These are phyloP conservation scores for Musa balbisiana DNA, from an alignment of 202 grass and related monocot genomes.

Conservation along the genomic window DNA sequence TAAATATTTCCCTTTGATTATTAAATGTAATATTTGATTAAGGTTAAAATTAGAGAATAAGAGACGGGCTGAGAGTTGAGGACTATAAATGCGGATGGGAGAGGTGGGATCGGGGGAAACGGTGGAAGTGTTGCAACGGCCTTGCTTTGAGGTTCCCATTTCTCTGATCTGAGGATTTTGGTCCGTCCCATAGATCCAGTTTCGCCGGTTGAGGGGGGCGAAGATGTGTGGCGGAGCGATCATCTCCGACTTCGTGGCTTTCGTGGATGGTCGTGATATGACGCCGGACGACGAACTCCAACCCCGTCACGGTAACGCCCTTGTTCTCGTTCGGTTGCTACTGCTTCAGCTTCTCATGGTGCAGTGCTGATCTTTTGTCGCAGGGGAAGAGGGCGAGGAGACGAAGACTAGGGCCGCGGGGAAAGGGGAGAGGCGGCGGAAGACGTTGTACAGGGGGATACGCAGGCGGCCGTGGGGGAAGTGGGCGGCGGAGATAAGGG, in stretches of 20 bases:
- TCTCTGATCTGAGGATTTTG: not conserved
- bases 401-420: not conserved
- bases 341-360: not conserved
- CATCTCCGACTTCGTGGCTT: slow-evolving; percentile 28
- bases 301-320: not conserved
- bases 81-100: not conserved
- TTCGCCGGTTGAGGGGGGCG: no score
- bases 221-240: slow-evolving; percentile 55
- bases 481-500: slow-evolving; percentile 6
- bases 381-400: not conserved
- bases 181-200: not conserved
- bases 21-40: no score
- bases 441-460: not conserved
- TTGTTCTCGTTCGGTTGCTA: not conserved
- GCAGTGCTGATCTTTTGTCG: not conserved
- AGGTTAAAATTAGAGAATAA: not conserved
- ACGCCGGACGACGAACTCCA: not conserved
- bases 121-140: not conserved
- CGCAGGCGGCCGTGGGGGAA: slow-evolving; percentile 1
- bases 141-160: not conserved
- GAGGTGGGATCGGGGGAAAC: not conserved
- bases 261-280: not conserved
- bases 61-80: not conserved
- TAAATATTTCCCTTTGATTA: no score
- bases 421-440: not conserved